phyloP scores from a whole-genome alignment of 352 stramenopile species.

The Pythium folliculosum region DNA sequence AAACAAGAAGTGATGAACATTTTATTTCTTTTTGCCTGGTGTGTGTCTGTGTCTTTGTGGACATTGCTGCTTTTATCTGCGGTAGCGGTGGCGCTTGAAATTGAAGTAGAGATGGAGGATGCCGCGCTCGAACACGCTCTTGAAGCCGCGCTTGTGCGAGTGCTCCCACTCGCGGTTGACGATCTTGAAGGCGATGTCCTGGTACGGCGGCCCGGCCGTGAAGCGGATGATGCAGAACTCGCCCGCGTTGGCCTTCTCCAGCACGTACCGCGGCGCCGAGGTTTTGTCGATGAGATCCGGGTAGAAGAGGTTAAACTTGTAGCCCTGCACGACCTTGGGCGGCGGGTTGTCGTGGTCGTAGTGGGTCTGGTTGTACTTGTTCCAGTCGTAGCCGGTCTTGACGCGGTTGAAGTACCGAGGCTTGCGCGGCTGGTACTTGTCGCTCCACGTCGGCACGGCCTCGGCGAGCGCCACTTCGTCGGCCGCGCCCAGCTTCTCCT shows the following conservation, averaged over 20 bases:
- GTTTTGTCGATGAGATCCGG: conserved; percentile 98
- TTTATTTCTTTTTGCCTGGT: not conserved
- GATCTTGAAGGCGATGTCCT: conserved; percentile 99
- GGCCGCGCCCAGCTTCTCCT: conserved; percentile 84
- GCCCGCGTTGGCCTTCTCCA: conserved; percentile 92
- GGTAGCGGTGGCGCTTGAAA: conserved; percentile 98
- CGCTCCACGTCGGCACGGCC: conserved; percentile 86
- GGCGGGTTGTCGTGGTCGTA: conserved; percentile 99
- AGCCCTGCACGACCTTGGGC: conserved; percentile 99
- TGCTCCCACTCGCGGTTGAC: conserved; percentile 99
- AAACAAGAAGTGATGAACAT: not conserved
- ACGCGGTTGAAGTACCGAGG: conserved; percentile 99
- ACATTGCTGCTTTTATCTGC: conserved; percentile 67
- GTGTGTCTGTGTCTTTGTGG: not conserved
- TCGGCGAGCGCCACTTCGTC: conserved; percentile 89
- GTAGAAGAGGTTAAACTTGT: conserved; percentile 99
- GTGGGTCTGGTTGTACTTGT: conserved; percentile 99
- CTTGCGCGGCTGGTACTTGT: conserved; percentile 98
- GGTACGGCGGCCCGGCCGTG: conserved; percentile 96
- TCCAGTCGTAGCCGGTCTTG: conserved; percentile 99
- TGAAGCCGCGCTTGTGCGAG: conserved; percentile 96
- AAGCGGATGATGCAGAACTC: conserved; percentile 99
- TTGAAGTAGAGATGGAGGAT: conserved; percentile 99
- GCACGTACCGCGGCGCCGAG: conserved; percentile 93
- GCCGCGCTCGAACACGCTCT: conserved; percentile 98